Evolutionary conservation across 73 alveolate genomes (phyloP).

Genomic region (Paramecium pentaurelia): DNA sequence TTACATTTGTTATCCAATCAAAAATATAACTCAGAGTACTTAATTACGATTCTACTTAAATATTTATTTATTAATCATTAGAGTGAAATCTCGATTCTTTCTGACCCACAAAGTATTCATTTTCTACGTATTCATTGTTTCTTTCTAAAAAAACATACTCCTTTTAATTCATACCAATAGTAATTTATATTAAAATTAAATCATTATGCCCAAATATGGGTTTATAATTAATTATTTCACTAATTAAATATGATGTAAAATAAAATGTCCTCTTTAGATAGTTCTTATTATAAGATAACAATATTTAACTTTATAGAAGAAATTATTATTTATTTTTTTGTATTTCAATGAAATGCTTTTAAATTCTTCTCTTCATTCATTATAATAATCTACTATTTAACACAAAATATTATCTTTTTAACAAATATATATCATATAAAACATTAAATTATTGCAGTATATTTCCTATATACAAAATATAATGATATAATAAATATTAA

Average conservation of each 20-base stretch:
- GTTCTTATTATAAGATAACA: not conserved
- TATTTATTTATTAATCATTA: not conserved
- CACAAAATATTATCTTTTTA: no score
- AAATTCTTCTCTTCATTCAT: no score
- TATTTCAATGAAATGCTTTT: no score
- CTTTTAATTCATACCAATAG: not conserved
- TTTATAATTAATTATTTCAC: not conserved
- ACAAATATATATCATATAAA: no score
- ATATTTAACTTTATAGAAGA: not conserved
- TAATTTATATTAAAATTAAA: not conserved
- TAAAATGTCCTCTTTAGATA: not conserved
- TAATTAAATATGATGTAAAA: not conserved
- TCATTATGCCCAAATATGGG: not conserved
- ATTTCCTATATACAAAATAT: no score
- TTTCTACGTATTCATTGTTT: not conserved
- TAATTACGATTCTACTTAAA: not conserved
- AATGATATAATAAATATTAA: no score
- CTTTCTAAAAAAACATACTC: not conserved
- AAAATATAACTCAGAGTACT: not conserved
- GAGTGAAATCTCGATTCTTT: not conserved
- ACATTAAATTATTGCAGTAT: no score
- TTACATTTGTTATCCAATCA: not conserved
- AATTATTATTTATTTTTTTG: no score
- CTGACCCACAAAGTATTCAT: slow-evolving; percentile 6
- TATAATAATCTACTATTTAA: no score